Base-by-base conservation (phyloP, 257 asterid genomes). In the Eustoma russellianum region DNA sequence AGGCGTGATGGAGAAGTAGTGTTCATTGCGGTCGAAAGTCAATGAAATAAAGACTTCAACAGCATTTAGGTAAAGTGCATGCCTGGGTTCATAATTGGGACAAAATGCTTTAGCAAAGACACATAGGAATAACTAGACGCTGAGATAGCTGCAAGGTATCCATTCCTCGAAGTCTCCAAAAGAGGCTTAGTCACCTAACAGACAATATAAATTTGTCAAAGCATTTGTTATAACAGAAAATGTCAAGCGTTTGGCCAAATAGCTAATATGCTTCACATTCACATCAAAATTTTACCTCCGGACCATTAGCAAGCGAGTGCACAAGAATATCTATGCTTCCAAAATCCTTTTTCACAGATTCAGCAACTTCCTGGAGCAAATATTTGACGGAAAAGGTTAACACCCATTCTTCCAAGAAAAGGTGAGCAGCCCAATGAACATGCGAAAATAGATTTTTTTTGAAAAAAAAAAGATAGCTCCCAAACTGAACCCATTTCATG, bases 121-220 rank as follows among this genome's bases (percentile, higher is more conserved):
- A 86, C 84, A 30, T 68, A 83, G 8, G 95, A 86, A 72, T 83
- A 86, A 79, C 95, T 86, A 35, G 95, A 86, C 35, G 95, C 95
- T 48, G 95, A 86, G 61, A 86, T 73, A 56, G 91, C 95, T 30
- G 95, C 95, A 70, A 86, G 91, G 69, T 86, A 86, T 66, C 95
- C 95, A 28, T 61, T 75, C 70, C 95, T 77, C 7, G 95, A 73
- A 46, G 95, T 85, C 70, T 85, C 95, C 64, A 85, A 64, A 59
- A 85, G 78, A 62, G 85, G 93, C 49, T 85, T 85, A 38, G 79
- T 85, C 30, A 85, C 95, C 95, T 85, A 57, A 52, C 13, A 49
- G 60, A 52, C 13, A 49, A 47, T 16, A 65, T 41, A 55, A 10
- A 65, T 65, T 38, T 7, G 48, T 62, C n/a, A 59, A 51, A 59